phyloP scores from a whole-genome alignment of 768 basidiomycete species.

The Pleurotus cornucopiae region DNA sequence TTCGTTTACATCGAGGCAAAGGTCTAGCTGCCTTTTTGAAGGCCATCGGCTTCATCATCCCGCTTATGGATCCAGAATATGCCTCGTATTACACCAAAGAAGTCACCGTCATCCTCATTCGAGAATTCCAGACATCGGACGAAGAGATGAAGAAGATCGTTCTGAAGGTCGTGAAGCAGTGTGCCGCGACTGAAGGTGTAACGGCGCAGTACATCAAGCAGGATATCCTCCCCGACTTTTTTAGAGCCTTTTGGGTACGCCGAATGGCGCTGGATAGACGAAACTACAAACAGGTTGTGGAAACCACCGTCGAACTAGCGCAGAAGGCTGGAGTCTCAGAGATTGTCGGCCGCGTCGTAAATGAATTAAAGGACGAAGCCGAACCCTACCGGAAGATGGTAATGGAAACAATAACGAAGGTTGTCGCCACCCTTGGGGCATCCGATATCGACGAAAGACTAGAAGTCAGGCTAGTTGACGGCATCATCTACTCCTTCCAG shows the following conservation, averaged over 20 bases:
- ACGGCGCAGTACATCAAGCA: conserved; percentile 94
- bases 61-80: conserved; percentile 99
- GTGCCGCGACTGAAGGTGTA: conserved; percentile 97
- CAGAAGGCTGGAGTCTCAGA: conserved; percentile 96
- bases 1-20: conserved; percentile 92
- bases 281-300: conserved; percentile 96
- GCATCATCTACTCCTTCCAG: conserved; percentile 99
- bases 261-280: conserved; percentile 96
- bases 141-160: conserved; percentile 99
- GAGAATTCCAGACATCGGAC: conserved; percentile 98
- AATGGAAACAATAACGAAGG: conserved; percentile 99
- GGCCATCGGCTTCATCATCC: conserved; percentile 99
- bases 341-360: conserved; percentile 85
- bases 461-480: conserved; percentile 92
- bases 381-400: conserved; percentile 98
- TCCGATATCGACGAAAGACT: conserved; percentile 96
- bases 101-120: conserved; percentile 93
- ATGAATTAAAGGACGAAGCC: conserved; percentile 87
- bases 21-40: conserved; percentile 94
- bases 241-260: conserved; percentile 98
- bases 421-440: conserved; percentile 89
- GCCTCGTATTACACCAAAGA: conserved; percentile 99
- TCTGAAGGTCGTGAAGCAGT: conserved; percentile 97
- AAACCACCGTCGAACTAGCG: conserved; percentile 97
- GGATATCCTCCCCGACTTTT: conserved; percentile 98